phyloP scores from a whole-genome alignment of 225 moss, liverwort and hornwort genomes.

The Marchantia polymorpha region DNA sequence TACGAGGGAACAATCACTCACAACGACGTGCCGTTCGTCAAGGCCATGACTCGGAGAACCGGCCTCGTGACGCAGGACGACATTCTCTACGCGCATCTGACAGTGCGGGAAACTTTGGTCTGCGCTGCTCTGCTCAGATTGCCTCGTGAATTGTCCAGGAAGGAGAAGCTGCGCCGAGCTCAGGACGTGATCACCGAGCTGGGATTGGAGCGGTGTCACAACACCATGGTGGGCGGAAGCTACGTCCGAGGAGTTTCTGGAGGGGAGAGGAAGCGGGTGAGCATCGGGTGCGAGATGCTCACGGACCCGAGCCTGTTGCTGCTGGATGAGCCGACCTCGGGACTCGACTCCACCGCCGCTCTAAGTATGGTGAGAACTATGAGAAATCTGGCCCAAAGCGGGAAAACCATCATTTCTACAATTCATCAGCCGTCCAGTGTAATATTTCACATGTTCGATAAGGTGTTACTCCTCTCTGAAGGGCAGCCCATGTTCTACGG shows the following conservation, averaged over 20 bases:
- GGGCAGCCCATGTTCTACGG: slow-evolving; percentile 35
- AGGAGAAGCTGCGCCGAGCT: slow-evolving; percentile 61
- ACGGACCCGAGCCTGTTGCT: slow-evolving; percentile 38
- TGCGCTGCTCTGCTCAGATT: slow-evolving; percentile 72
- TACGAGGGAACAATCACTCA: slow-evolving; percentile 50
- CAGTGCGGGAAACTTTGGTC: slow-evolving; percentile 76
- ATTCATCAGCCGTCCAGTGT: slow-evolving; percentile 45
- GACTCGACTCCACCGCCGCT: slow-evolving; percentile 42
- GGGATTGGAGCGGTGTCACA: slow-evolving; percentile 29
- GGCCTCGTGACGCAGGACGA: slow-evolving; percentile 89
- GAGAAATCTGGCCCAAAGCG: slow-evolving; percentile 25
- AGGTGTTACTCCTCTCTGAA: slow-evolving; percentile 38
- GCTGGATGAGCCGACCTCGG: slow-evolving; percentile 45
- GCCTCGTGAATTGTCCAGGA: slow-evolving; percentile 46
- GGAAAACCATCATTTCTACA: slow-evolving; percentile 33
- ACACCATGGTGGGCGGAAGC: slow-evolving; percentile 27
- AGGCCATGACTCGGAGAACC: slow-evolving; percentile 37
- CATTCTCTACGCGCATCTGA: slow-evolving; percentile 63
- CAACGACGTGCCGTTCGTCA: slow-evolving; percentile 41
- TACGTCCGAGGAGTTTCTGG: slow-evolving; percentile 36
- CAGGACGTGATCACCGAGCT: slow-evolving; percentile 64
- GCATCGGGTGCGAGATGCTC: slow-evolving; percentile 43
- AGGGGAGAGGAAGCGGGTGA: slow-evolving; percentile 42
- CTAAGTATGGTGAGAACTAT: slow-evolving; percentile 29
- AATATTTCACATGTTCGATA: slow-evolving; percentile 39